Conservation (phyloP, 2,329 filamentous ascomycete genomes). For the Cladosporium cucumerinum region DNA sequence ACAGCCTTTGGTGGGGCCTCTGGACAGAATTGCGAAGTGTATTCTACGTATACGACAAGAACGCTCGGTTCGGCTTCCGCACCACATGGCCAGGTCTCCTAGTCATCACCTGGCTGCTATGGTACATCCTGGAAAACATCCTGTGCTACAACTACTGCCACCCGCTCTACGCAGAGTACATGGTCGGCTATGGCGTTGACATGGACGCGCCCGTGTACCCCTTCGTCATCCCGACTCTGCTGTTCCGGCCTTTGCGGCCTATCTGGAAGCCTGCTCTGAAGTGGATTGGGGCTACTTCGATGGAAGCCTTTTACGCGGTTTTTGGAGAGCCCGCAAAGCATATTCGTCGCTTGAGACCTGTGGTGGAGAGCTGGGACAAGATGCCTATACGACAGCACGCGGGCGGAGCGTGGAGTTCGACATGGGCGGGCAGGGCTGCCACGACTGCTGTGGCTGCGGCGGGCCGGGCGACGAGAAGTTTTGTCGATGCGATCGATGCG, state of each 20-base stretch:
- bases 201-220: constrained; percentile 53
- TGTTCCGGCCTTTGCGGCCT: constrained; percentile 42
- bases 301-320: constrained; percentile 3
- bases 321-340: constrained; percentile 8
- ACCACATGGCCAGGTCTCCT: constrained; percentile 42
- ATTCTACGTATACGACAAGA: constrained; percentile 29
- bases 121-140: constrained; percentile 41
- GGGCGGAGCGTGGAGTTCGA: constrained; percentile 9
- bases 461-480: constrained; percentile 2
- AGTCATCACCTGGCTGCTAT: constrained; percentile 42
- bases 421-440: constrained; percentile 21
- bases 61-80: constrained; percentile 26
- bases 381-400: neutral
- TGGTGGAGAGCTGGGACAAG: constrained; percentile 15
- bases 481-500: constrained; percentile 27
- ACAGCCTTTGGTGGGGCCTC: constrained; percentile 28
- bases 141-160: constrained; percentile 47
- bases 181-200: constrained; percentile 50
- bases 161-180: constrained; percentile 46
- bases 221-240: constrained; percentile 54
- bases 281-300: neutral
- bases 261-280: constrained; percentile 36
- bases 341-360: neutral
- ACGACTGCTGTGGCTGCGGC: constrained; percentile 16
- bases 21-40: constrained; percentile 30